Conservation (phyloP, 108 stramenopile species). For the Conticribra guillardii region DNA sequence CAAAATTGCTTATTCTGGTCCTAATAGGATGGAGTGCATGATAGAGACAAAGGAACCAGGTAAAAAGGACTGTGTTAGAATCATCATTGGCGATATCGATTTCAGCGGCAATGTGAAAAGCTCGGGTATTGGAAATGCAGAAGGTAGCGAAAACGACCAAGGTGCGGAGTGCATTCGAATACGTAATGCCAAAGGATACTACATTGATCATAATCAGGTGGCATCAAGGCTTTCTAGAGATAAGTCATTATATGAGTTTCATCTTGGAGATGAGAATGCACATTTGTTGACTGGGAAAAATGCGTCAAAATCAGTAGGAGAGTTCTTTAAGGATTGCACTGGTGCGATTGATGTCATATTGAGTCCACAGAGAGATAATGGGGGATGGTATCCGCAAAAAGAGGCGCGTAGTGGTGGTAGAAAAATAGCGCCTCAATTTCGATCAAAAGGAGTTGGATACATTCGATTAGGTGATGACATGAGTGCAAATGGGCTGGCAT, state of each 20-base stretch:
- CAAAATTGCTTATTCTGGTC: slow-evolving; percentile 45
- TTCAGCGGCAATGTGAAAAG: slow-evolving; percentile 49
- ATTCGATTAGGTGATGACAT: slow-evolving; percentile 71
- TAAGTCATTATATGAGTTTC: slow-evolving; percentile 58
- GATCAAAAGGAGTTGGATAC: slow-evolving; percentile 66
- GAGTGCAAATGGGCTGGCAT: slow-evolving; percentile 61
- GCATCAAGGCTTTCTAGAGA: slow-evolving; percentile 47
- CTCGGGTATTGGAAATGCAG: slow-evolving; percentile 29
- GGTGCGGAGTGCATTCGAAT: slow-evolving; percentile 55
- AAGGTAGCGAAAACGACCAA: slow-evolving; percentile 34
- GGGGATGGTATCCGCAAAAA: slow-evolving; percentile 56
- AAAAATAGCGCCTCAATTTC: slow-evolving; percentile 66
- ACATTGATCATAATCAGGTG: slow-evolving; percentile 45
- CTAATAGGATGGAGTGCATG: slow-evolving; percentile 46
- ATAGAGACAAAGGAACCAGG: slow-evolving; percentile 63
- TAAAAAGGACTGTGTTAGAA: slow-evolving; percentile 50
- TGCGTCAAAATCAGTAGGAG: slow-evolving; percentile 38
- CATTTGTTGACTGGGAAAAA: slow-evolving; percentile 47
- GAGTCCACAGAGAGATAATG: slow-evolving; percentile 54
- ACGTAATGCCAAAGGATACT: slow-evolving; percentile 49
- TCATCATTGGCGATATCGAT: slow-evolving; percentile 58
- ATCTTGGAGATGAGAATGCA: slow-evolving; percentile 44
- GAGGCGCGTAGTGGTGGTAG: slow-evolving; percentile 45
- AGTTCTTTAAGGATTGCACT: slow-evolving; percentile 54
- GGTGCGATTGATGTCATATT: slow-evolving; percentile 60